These are phyloP conservation scores for Ogataea angusta DNA, from an alignment of 805 yeast species.

Conservation along the genomic window DNA sequence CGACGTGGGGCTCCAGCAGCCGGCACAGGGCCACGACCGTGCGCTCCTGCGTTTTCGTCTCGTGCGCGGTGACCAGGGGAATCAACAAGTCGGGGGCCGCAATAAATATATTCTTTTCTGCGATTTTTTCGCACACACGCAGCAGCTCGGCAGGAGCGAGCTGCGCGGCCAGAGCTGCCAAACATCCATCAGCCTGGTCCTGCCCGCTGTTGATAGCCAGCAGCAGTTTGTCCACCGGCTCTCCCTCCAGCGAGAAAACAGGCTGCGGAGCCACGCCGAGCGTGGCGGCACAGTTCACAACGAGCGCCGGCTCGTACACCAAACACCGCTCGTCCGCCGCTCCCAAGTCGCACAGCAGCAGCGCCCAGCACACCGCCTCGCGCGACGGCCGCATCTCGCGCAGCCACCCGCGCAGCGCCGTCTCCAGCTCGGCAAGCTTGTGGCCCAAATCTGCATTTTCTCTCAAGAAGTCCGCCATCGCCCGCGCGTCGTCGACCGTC, in stretches of 20 bases:
- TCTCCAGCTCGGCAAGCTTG: background rate
- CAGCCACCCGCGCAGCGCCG: background rate
- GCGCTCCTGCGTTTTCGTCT: slow-evolving; percentile 39
- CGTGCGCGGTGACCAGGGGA: slow-evolving; percentile 18
- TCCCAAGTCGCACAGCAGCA: background rate
- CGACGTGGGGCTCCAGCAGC: slow-evolving; percentile 28
- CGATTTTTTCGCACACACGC: background rate
- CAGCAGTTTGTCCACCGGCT: background rate
- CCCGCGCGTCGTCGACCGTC: background rate
- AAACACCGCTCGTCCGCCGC: background rate
- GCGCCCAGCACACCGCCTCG: slow-evolving; percentile 1
- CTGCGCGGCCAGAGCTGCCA: background rate
- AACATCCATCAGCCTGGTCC: background rate
- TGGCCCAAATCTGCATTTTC: background rate
- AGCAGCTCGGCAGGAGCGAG: background rate
- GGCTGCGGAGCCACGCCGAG: background rate
- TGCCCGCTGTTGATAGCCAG: background rate
- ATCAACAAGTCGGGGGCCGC: background rate
- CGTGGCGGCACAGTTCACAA: background rate
- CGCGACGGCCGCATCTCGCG: background rate
- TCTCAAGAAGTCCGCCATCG: background rate
- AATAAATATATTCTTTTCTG: background rate
- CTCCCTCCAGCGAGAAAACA: background rate
- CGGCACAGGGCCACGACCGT: slow-evolving; percentile 35
- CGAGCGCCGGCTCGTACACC: background rate